Evolutionary conservation across 2,329 filamentous ascomycete genomes (phyloP), one percentile per base, ranked within the genome.

Genomic region (Hypoxylon sp.): DNA sequence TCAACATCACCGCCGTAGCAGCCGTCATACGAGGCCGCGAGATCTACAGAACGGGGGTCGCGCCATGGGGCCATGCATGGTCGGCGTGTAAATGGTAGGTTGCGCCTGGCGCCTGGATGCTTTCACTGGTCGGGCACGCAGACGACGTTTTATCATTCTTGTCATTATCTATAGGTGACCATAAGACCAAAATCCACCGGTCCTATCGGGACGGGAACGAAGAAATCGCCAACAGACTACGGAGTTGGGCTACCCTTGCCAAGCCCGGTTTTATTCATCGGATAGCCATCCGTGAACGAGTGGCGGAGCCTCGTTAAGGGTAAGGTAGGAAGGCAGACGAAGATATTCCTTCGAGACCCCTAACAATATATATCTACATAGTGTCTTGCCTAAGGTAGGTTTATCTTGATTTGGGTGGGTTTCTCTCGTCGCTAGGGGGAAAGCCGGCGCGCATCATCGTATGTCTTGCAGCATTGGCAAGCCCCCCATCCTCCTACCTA

Each of bases 391-490:
- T 49, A 19, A 49, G 46, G 46, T 50, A 34, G 30, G 59, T 55
- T 17, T 61, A 63, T 63, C 59, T 64, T 65, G 58, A 61, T 65
- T 64, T 59, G 56, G 46, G 62, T 63, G 59, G 64, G 64, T 64
- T 65, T 63, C 49, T 47, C 30, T 69, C 22, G 54, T 60, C 49
- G 58, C 60, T 69, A 68, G 62, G 64, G 65, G 62, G 65, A 59
- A 63, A 61, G 64, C 65, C 63, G 65, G 65, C 63, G 68, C 65
- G 62, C 65, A 69, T 68, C 65, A 69, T 69, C 55, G 59, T 56
- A 68, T 69, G 62, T 69, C 65, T 69, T 69, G 65, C 67, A 65
- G 59, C 59, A 64, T 62, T 62, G 59, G 59, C 62, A 67, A 58
- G 59, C 62, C 59, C 62, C 62, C 59, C 62, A 15, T 6, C 13